Base-by-base conservation (phyloP, 1,284 basidiomycete species). In the Austroboletus novae-zelandiae region DNA sequence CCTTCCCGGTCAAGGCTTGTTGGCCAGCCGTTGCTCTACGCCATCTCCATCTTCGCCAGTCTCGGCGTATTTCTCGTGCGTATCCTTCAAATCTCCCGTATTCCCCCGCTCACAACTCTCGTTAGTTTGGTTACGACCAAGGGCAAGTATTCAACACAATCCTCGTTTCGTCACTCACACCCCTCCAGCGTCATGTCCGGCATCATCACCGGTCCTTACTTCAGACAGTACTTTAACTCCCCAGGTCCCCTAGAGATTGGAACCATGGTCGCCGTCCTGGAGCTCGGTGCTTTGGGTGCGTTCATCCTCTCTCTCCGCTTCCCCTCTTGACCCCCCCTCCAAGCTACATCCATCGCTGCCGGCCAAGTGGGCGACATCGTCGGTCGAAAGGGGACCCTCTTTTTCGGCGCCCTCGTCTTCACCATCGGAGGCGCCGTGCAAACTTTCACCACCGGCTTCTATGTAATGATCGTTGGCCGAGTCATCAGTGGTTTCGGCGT, bases 401-500 rank as follows among this genome's bases (percentile, higher is more conserved):
- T 95, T 62, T 78, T 79, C 55, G 96, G 96, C 36, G 94, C 96
- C 9, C 64, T 89, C 31, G 74, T 97, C 50, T 98, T 98, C 67
- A 89, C 90, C 9, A 60, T 94, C 20, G 96, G 96, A 17, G 95
- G 95, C 41, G 84, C 83, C 32, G 77, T 98, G 44, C 96, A 98
- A 72, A 94, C 95, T 0, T 86, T 92, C 59, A 91, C 93, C 9
- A 74, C 74, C 5, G 92, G 94, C 4, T 97, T 91, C 71, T 78
- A 75, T 65, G 74, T 79, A 45, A 98, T 99, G 94, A 82, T 97
- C 37, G 54, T 92, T 8, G 96, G 96, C 13, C 80, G 96, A 37
- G 74, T 98, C 42, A 74, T 95, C 51, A 91, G 89, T 55, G 96
- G 95, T 2, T 93, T 92, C 60, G 96, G 96, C 14, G 96, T 99